Conservation (phyloP, 257 asterid genomes). For the Dorcoceras hygrometricum region DNA sequence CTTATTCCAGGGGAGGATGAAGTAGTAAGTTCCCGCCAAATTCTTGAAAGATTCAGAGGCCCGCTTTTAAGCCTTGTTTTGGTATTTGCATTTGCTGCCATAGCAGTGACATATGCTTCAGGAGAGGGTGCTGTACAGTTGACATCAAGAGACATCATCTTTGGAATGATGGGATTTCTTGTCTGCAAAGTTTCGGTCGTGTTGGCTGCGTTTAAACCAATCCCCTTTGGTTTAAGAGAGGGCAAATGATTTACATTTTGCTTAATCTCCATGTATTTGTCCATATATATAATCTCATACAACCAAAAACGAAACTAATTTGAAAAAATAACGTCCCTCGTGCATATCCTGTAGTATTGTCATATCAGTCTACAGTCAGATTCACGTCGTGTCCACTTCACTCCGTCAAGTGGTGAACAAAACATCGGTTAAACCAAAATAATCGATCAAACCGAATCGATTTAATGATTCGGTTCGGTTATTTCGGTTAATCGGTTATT, state of each 20-base stretch:
- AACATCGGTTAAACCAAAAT: no score
- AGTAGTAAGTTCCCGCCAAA: slow-evolving; percentile 26
- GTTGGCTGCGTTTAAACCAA: slow-evolving; percentile 70
- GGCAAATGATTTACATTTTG: slow-evolving; percentile 22
- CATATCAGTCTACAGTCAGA: no score
- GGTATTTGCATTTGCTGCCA: slow-evolving; percentile 41
- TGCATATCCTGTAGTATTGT: no score
- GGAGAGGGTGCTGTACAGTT: slow-evolving; percentile 48
- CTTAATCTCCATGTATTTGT: slow-evolving; percentile 17
- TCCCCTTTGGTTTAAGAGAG: slow-evolving; percentile 34
- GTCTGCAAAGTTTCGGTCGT: slow-evolving; percentile 73
- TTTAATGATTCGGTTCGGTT: no score
- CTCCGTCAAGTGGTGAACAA: no score
- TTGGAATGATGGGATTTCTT: slow-evolving; percentile 77
- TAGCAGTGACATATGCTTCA: slow-evolving; percentile 38
- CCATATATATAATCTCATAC: slow-evolving; percentile 5
- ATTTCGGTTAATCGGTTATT: no score
- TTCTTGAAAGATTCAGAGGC: slow-evolving; percentile 40
- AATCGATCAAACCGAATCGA: no score
- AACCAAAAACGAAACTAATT: no score
- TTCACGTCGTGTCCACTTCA: no score
- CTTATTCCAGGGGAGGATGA: slow-evolving; percentile 32
- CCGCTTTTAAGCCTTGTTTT: slow-evolving; percentile 35
- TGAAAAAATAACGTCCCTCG: no score
- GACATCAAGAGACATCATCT: slow-evolving; percentile 55